Conservation (phyloP, 257 asterid genomes). For the Sherardia arvensis region DNA sequence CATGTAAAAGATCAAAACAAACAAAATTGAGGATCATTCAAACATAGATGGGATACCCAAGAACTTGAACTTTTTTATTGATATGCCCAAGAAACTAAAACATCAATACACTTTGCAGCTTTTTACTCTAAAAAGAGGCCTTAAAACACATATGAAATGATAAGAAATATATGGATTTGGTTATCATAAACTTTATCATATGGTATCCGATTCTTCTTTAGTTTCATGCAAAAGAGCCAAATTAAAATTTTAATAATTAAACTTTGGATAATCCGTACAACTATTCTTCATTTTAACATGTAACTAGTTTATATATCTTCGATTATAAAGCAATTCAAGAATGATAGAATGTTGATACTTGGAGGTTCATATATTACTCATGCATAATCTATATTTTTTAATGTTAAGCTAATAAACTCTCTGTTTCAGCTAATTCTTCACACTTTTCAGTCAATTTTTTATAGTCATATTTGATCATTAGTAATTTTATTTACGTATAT, state of each 20-base stretch:
- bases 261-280: not conserved
- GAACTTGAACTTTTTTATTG: too few relatives aligned
- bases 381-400: too few relatives aligned
- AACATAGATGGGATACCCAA: not conserved
- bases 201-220: slow-evolving; percentile 49
- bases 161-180: not conserved
- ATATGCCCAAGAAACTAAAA: not conserved
- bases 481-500: too few relatives aligned
- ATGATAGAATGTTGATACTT: too few relatives aligned
- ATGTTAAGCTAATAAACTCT: too few relatives aligned
- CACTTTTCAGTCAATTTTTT: too few relatives aligned
- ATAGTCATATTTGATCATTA: too few relatives aligned
- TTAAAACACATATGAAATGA: not conserved
- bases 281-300: not conserved
- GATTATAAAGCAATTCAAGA: too few relatives aligned
- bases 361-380: too few relatives aligned
- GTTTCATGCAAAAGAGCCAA: slow-evolving; percentile 17
- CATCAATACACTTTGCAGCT: slow-evolving; percentile 1
- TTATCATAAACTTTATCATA: not conserved
- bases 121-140: not conserved
- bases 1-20: not conserved
- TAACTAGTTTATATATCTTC: too few relatives aligned
- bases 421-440: too few relatives aligned
- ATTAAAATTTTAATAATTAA: not conserved
- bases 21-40: not conserved